Base-by-base conservation (phyloP, 2,329 filamentous ascomycete species). In the Ampelomyces quisqualis region DNA sequence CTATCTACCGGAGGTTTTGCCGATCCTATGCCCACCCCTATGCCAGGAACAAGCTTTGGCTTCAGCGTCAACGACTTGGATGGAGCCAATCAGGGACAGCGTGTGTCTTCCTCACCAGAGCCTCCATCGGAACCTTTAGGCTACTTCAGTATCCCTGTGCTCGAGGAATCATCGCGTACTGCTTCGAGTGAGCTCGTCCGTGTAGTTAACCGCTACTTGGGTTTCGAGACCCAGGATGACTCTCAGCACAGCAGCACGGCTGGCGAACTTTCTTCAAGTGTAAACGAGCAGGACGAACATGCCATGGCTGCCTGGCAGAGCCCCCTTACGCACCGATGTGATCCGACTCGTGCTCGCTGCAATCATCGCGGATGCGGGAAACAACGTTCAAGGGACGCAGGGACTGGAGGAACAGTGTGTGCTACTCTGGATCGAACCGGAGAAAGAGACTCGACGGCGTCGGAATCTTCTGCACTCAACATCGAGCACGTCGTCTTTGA, bases 1-100 rank as follows among this genome's bases (percentile, higher is more conserved):
- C 11, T 26, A 19, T 43, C 14, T 14, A 26, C 9, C 19, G 26
- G 22, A 6, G 9, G 30, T 5, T 23, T 23, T 4, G 14, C 13
- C 8, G 47, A 52, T 20, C 41, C 48, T 5, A n/a, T 49, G 17
- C 48, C 47, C 7, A 62, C 51, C 5, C 55, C 56, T 10, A 52
- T 61, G 43, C 57, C 58, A 14, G 56, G 56, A 24, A 60, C 54
- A 3, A 60, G 57, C 7, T 28, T 58, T 22, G 22, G 53, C 9
- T 37, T 59, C 29, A 53, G 41, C 11, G 51, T 50, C 10, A 17
- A 34, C 8, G 23, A 34, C 11, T 17, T 34, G 17, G 9, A 3
- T 8, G 28, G 28, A 26, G 13, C 15, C 10, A 11, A 18, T 7
- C 7, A 18, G 13, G 10, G 3, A 4, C 29, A 31, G 29, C 14